Evolutionary conservation across 225 moss, liverwort and hornwort species (phyloP), one percentile per base, ranked within the genome.

Genomic region (Ulota crispa): DNA sequence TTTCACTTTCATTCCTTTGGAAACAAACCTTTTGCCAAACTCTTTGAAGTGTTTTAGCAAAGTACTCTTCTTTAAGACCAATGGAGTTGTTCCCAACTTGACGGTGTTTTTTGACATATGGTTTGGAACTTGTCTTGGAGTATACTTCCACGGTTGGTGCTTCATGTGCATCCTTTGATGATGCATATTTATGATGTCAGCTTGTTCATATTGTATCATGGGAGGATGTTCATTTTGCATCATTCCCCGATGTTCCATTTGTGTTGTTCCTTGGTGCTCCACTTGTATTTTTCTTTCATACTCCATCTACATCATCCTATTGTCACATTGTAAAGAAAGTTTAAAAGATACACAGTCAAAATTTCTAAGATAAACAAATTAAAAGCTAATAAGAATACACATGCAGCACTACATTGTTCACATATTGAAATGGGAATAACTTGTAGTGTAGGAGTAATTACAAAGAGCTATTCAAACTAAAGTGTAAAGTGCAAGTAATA

Each of bases 61-160:
- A 16, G n/a, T 8, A 0, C 1, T 6, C 23, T 72, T 64, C 0
- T 0, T 66, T 24, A 81, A 43, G 42, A 66, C 74, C 42, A 65
- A 23, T 11, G 24, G 7, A n/a, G 42, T 73, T 19, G 5, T n/a
- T 56, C 81, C 81, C 56, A 81, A 43, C 42, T 74, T 66, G 2
- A 65, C 1, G 15, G n/a, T 56, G 2, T 8, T 4, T 3, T 0
- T 56, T 11, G 74, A 56, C 43, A 43, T 55, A 3, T 67, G 0
- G 31, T 0, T 54, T 56, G 66, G 66, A 54, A 74, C 7, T 54
- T 43, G 30, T 24, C 5, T 1, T 63, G 0, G 62, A 72, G 7
- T 13, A 63, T 72, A 72, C 0, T 0, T 21, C 72, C 72, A 72
- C 5, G 1, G 24, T 12, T 11, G 4, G 45, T 0, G 32, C 11